Evolutionary conservation across 2,329 filamentous ascomycete species (phyloP).

Genomic region (Epichloe sibirici): DNA sequence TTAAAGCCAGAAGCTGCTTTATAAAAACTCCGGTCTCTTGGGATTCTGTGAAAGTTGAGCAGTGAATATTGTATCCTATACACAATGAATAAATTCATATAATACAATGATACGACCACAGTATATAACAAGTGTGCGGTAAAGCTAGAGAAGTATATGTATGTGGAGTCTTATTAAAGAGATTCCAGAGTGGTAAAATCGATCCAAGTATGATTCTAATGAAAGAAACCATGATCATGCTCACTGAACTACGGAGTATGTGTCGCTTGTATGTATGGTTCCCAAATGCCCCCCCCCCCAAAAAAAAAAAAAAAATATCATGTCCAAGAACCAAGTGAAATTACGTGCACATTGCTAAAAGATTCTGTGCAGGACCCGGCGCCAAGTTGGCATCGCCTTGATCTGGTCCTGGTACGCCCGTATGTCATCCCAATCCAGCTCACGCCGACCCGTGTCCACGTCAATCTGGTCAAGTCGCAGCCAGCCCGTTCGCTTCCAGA

Average conservation of each 20-base stretch:
- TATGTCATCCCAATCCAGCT: slow-evolving; percentile 29
- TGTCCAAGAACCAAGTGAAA: neutral
- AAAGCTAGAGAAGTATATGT: too few species aligned
- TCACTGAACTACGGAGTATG: neutral
- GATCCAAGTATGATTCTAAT: too few species aligned
- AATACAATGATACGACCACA: too few species aligned
- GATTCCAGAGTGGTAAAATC: too few species aligned
- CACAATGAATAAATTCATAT: too few species aligned
- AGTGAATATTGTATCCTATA: too few species aligned
- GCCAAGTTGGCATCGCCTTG: slow-evolving; percentile 7
- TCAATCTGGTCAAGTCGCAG: slow-evolving; percentile 48
- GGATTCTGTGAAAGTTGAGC: too few species aligned
- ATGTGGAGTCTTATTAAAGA: too few species aligned
- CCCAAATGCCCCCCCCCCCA: too few species aligned
- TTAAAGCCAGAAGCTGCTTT: too few species aligned
- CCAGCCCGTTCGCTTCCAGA: slow-evolving; percentile 55
- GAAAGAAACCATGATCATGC: neutral
- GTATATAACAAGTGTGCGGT: too few species aligned
- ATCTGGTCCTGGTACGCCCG: slow-evolving; percentile 8
- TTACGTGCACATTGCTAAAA: slow-evolving; percentile 4
- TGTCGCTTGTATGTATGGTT: neutral
- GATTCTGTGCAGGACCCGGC: slow-evolving; percentile 5
- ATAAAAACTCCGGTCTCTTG: too few species aligned
- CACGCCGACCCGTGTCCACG: slow-evolving; percentile 51
- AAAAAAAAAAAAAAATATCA: neutral